Percentiles rank a stretch among this genome's conserved stretches.
Conservation (phyloP, 805 yeast genomes). For the Metschnikowia dekortorum region DNA sequence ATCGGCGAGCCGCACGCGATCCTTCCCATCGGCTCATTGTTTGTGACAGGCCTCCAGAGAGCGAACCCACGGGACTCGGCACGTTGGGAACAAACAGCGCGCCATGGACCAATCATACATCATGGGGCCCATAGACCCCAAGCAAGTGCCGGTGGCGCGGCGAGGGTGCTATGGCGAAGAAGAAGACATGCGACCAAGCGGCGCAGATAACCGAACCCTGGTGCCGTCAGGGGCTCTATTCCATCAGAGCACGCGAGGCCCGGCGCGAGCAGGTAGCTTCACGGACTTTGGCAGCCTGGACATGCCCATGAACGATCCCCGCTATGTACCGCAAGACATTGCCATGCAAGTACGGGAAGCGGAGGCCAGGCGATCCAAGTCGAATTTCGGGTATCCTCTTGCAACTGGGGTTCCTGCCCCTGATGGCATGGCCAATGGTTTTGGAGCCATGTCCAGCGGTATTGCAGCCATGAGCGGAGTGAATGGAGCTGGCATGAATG, state of each 20-base stretch:
- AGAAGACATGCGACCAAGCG: conserved; percentile 9
- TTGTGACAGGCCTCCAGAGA: too few species aligned
- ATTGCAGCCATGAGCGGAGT: background rate
- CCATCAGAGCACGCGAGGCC: conserved; percentile 2
- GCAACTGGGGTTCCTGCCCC: background rate
- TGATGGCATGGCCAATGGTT: too few species aligned
- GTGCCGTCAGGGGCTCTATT: conserved; percentile 13
- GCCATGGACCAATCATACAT: conserved; percentile 16
- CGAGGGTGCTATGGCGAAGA: conserved; percentile 14
- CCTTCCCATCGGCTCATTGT: too few species aligned
- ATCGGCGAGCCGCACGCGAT: too few species aligned
- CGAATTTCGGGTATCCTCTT: conserved; percentile 10
- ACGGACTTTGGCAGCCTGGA: conserved; percentile 4
- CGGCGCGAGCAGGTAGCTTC: background rate
- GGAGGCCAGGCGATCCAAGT: conserved; percentile 15
- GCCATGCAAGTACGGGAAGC: conserved; percentile 10
- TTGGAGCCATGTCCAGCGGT: too few species aligned
- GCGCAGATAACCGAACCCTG: conserved; percentile 11
- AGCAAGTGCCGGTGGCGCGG: conserved; percentile 6
- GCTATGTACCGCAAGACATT: conserved; percentile 15
- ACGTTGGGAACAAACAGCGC: too few species aligned
- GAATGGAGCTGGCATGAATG: background rate
- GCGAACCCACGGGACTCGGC: too few species aligned
- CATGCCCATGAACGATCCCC: conserved; percentile 11
- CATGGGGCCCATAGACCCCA: conserved; percentile 12